These are phyloP conservation scores for Ophiostoma sp. DNA, from an alignment of 2,329 filamentous ascomycete species.

Conservation along the genomic window DNA sequence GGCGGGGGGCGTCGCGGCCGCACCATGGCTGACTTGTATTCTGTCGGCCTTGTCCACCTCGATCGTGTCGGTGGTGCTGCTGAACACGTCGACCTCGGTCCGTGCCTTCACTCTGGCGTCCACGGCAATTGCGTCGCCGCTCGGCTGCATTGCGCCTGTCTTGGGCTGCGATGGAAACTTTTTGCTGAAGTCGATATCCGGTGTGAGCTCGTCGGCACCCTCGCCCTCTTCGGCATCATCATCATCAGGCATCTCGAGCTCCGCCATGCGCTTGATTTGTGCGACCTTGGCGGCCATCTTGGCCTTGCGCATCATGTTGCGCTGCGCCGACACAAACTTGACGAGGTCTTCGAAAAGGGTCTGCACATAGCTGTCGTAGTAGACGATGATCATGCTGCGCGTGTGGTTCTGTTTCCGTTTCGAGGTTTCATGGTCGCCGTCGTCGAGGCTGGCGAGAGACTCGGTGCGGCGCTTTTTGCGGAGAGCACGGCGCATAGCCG, in stretches of 20 bases:
- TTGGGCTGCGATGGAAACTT: not conserved
- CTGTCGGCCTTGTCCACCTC: not conserved
- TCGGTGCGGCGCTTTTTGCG: conserved; percentile 41
- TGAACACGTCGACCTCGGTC: not conserved
- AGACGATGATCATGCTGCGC: conserved; percentile 76
- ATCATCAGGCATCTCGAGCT: conserved; percentile 52
- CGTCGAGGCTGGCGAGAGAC: conserved; percentile 49
- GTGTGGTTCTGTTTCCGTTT: conserved; percentile 53
- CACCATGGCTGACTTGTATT: not conserved
- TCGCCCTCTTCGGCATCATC: conserved; percentile 34
- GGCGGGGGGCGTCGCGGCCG: not conserved
- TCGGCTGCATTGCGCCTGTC: not conserved
- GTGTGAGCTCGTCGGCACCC: not conserved
- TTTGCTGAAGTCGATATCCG: conserved; percentile 11
- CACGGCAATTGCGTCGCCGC: not conserved
- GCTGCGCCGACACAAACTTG: conserved; percentile 69
- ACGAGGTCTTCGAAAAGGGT: conserved; percentile 77
- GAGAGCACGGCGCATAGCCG: not conserved
- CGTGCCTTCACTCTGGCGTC: not conserved
- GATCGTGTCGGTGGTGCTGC: not conserved
- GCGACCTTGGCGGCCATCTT: conserved; percentile 76
- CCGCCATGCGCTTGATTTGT: conserved; percentile 56
- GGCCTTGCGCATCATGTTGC: conserved; percentile 80
- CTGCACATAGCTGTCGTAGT: conserved; percentile 85
- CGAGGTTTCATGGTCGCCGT: conserved; percentile 34